Conservation (phyloP, 2,329 filamentous ascomycete species). For the Phyllachora maydis region DNA sequence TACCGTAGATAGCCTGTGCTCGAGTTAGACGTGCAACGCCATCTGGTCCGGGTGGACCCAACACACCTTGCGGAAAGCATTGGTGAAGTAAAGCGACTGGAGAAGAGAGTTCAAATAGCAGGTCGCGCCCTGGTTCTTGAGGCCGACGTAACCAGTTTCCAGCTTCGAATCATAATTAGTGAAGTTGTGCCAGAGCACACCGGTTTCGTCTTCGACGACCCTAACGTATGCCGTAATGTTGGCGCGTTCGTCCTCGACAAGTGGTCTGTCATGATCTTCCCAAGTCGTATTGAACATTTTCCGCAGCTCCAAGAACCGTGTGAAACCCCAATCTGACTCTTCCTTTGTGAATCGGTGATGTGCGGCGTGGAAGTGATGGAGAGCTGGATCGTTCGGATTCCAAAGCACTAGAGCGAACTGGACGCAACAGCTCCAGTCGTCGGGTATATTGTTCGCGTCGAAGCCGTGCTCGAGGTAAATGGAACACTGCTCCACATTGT, state of each 20-base stretch:
- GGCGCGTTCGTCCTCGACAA: slow-evolving; percentile 57
- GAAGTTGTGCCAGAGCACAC: slow-evolving; percentile 81
- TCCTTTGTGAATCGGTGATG: slow-evolving; percentile 92
- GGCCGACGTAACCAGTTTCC: slow-evolving; percentile 87
- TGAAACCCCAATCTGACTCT: slow-evolving; percentile 97
- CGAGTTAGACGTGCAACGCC: background rate
- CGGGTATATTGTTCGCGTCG: slow-evolving; percentile 51
- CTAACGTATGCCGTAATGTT: slow-evolving; percentile 72
- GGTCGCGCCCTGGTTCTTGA: slow-evolving; percentile 91
- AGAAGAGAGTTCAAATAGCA: slow-evolving; percentile 75
- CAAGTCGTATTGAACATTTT: slow-evolving; percentile 65
- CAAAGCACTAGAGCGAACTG: slow-evolving; percentile 89
- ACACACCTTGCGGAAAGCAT: slow-evolving; percentile 74
- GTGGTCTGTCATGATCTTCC: slow-evolving; percentile 46
- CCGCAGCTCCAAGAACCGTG: slow-evolving; percentile 77
- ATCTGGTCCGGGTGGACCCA: background rate
- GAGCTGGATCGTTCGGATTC: slow-evolving; percentile 81
- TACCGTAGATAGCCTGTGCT: slow-evolving; percentile 75
- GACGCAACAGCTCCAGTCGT: slow-evolving; percentile 92
- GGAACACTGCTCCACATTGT: slow-evolving; percentile 82
- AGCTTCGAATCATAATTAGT: slow-evolving; percentile 97
- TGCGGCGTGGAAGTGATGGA: slow-evolving; percentile 65
- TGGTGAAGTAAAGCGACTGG: slow-evolving; percentile 72
- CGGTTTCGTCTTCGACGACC: slow-evolving; percentile 70
- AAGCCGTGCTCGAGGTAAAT: slow-evolving; percentile 95